These are phyloP conservation scores for Lactifluus rugatus DNA, from an alignment of 768 basidiomycete genomes.

Conservation along the genomic window DNA sequence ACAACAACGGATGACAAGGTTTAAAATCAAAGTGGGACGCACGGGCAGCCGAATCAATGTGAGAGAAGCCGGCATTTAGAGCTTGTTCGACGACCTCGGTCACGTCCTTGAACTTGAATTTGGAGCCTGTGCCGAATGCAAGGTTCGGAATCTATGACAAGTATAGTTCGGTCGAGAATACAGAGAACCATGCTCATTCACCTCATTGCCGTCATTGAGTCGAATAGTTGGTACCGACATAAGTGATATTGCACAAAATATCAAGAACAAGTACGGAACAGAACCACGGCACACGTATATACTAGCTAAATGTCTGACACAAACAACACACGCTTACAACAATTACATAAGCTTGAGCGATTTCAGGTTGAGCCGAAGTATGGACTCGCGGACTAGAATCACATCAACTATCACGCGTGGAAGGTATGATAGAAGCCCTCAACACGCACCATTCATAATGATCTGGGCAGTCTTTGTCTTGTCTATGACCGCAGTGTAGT, in stretches of 20 bases:
- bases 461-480: constrained; percentile 63
- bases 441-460: constrained; percentile 54
- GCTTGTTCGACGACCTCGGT: constrained; percentile 47
- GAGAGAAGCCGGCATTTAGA: constrained; percentile 48
- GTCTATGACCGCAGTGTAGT: constrained; percentile 76
- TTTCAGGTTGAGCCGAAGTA: constrained; percentile 55
- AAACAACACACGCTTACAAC: no score
- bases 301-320: constrained; percentile 8
- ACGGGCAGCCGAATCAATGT: constrained; percentile 57
- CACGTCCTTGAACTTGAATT: constrained; percentile 35
- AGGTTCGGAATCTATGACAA: constrained; percentile 44
- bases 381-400: constrained; percentile 43
- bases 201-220: constrained; percentile 32
- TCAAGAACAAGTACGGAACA: neutral
- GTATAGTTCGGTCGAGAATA: neutral
- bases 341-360: constrained; percentile 42
- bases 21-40: constrained; percentile 6
- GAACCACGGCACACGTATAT: neutral
- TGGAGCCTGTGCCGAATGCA: constrained; percentile 52
- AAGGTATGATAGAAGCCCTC: no score
- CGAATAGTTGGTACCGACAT: constrained; percentile 22
- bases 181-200: neutral
- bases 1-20: neutral
- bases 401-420: neutral
- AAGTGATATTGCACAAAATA: no score